Percentiles rank a stretch among this genome's conserved stretches.
These are phyloP conservation scores for Heterobasidion occidentale DNA, from an alignment of 1,284 basidiomycete genomes.

Conservation along the genomic window DNA sequence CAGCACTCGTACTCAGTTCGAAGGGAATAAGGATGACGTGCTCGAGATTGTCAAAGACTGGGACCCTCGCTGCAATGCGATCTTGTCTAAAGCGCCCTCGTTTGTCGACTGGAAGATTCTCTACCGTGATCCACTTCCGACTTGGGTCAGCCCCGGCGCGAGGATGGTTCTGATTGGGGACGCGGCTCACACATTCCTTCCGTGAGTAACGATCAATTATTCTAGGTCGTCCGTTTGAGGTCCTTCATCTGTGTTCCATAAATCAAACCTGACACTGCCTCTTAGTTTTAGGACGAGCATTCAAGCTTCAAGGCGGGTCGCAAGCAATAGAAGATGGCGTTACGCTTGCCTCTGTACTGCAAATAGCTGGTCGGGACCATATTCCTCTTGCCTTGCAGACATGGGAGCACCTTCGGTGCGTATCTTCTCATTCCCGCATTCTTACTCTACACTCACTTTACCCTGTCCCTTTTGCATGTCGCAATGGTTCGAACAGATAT, in stretches of 20 bases:
- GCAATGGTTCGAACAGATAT: background rate
- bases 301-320: background rate
- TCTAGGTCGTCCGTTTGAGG: too few relatives aligned
- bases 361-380: background rate
- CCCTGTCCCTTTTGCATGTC: background rate
- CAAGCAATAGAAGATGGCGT: background rate
- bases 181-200: conserved; percentile 22
- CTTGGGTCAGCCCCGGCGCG: conserved; percentile 20
- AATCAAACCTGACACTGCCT: too few relatives aligned
- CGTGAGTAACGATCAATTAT: conserved; percentile 7
- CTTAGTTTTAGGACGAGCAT: background rate
- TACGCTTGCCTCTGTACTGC: background rate
- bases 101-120: conserved; percentile 26
- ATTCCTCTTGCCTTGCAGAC: background rate
- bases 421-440: background rate
- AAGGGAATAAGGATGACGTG: conserved; percentile 19
- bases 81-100: conserved; percentile 16
- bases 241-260: too few relatives aligned
- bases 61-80: conserved; percentile 21
- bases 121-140: conserved; percentile 21
- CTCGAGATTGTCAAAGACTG: conserved; percentile 19
- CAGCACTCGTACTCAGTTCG: conserved; percentile 16
- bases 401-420: background rate
- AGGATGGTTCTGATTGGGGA: conserved; percentile 21
- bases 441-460: background rate